These are phyloP conservation scores for Senna siamea DNA, from an alignment of 306 rosid species.

Conservation along the genomic window DNA sequence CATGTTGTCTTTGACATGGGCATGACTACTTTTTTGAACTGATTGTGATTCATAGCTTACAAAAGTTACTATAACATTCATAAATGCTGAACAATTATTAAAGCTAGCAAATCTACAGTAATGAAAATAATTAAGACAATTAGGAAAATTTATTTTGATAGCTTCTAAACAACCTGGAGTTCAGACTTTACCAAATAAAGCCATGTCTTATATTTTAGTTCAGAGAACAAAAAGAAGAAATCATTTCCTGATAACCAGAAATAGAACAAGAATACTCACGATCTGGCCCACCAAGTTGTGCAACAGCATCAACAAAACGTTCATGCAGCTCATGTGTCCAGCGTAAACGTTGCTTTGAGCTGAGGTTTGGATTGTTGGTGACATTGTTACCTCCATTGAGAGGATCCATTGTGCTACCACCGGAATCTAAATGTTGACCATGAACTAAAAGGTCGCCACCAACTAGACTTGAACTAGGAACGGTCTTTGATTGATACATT, in stretches of 20 bases:
- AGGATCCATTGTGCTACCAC: constrained; percentile 71
- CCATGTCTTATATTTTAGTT: constrained; percentile 4
- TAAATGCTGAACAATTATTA: not conserved
- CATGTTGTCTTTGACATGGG: not conserved
- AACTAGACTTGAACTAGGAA: constrained; percentile 59
- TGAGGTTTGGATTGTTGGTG: constrained; percentile 61
- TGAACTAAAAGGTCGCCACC: constrained; percentile 57
- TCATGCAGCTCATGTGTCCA: constrained; percentile 99
- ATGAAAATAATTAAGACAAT: constrained; percentile 4
- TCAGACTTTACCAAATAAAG: constrained; percentile 31
- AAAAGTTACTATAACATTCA: not conserved
- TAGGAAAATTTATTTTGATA: constrained; percentile 3
- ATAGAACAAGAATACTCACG: constrained; percentile 65
- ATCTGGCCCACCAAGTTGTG: constrained; percentile 99
- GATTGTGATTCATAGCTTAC: not conserved
- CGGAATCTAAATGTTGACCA: constrained; percentile 63
- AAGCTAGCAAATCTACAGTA: not conserved
- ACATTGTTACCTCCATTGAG: constrained; percentile 68
- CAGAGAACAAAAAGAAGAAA: constrained; percentile 25
- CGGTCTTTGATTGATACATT: constrained; percentile 66
- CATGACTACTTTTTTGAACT: not conserved
- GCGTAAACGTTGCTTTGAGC: constrained; percentile 89
- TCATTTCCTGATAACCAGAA: constrained; percentile 31
- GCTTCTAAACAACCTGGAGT: not conserved
- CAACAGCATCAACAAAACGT: constrained; percentile 96